phyloP scores from a whole-genome alignment of 768 basidiomycete genomes.

The Cantharellus anzutake region DNA sequence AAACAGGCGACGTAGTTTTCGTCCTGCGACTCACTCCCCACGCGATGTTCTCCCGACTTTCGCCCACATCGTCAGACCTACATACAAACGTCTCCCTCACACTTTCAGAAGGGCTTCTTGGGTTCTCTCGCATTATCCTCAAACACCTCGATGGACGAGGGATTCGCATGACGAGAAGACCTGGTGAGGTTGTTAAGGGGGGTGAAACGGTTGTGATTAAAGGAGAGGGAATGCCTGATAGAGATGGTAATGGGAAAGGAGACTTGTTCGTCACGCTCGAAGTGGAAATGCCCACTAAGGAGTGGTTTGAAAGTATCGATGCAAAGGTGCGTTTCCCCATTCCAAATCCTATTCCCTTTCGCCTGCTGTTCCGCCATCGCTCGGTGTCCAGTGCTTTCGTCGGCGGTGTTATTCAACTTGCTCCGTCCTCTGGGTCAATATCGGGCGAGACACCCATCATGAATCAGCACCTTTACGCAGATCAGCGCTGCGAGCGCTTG shows the following conservation, averaged over 20 bases:
- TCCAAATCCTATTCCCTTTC: neutral
- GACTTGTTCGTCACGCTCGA: conserved; percentile 68
- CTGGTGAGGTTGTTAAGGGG: conserved; percentile 55
- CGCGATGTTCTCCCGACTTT: conserved; percentile 54
- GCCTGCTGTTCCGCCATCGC: too few species aligned
- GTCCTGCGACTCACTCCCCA: conserved; percentile 49
- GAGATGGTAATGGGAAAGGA: neutral
- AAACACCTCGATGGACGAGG: conserved; percentile 89
- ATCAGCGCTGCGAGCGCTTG: too few species aligned
- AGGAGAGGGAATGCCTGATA: conserved; percentile 74
- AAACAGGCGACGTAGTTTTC: conserved; percentile 85
- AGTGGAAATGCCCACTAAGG: conserved; percentile 70
- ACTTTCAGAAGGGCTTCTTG: conserved; percentile 82
- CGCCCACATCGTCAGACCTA: conserved; percentile 45
- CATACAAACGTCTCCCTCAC: conserved; percentile 68
- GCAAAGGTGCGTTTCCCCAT: conserved; percentile 24
- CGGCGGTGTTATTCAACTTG: too few species aligned
- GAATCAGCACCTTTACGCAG: too few species aligned
- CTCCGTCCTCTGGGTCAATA: too few species aligned
- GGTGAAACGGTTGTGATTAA: conserved; percentile 56
- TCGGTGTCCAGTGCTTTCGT: too few species aligned
- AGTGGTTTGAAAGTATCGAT: conserved; percentile 58
- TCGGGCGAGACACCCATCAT: too few species aligned
- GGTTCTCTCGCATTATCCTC: conserved; percentile 81
- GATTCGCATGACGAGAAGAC: conserved; percentile 37